Evolutionary conservation across 208 protist species (phyloP).

Genomic region (Trypanosoma platydactyli): DNA sequence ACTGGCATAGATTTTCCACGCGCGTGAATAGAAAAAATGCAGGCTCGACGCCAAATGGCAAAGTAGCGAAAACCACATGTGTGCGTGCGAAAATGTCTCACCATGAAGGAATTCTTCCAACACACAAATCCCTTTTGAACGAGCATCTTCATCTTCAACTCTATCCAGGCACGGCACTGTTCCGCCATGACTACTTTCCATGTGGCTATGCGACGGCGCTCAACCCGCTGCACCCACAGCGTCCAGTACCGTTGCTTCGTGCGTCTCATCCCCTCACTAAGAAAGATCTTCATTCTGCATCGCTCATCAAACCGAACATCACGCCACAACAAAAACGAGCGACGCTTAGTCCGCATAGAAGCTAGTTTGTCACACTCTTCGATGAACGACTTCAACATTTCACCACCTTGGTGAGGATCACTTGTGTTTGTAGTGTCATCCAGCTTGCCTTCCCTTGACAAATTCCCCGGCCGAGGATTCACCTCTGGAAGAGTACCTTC

Average conservation of each 20-base stretch:
- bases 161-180: conserved; percentile 31
- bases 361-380: conserved; percentile 6
- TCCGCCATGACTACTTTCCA: conserved; percentile 25
- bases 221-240: conserved; percentile 28
- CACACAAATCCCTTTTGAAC: neutral
- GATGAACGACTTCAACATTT: conserved; percentile 11
- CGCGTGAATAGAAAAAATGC: conserved; percentile 15
- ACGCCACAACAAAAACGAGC: conserved; percentile 30
- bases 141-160: neutral
- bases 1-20: conserved; percentile 1
- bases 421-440: neutral
- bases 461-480: neutral
- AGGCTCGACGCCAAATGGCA: conserved; percentile 19
- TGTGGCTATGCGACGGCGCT: neutral
- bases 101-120: conserved; percentile 23
- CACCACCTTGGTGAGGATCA: neutral
- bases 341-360: neutral
- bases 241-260: conserved; percentile 22
- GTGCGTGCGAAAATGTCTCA: conserved; percentile 11
- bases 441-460: neutral
- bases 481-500: neutral
- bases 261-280: neutral
- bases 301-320: conserved; percentile 38
- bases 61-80: conserved; percentile 16
- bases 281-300: conserved; percentile 27